phyloP scores from a whole-genome alignment of 2,329 filamentous ascomycete species.

The Aspergillus texensis region DNA sequence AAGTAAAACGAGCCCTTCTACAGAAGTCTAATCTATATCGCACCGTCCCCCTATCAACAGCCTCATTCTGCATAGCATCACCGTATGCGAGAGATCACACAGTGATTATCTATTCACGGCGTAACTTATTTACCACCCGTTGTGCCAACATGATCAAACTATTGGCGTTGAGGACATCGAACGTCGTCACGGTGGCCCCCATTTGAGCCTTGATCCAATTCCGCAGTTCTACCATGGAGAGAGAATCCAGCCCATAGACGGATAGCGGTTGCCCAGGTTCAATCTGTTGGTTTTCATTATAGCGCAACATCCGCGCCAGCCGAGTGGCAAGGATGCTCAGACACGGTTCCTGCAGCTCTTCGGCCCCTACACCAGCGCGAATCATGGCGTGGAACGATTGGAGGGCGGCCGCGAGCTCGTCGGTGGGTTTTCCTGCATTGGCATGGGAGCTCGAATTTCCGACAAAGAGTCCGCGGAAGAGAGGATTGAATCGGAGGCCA shows the following conservation, averaged over 20 bases:
- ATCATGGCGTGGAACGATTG: conserved; percentile 2
- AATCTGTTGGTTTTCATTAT: conserved; percentile 8
- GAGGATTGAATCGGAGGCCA: conserved; percentile 7
- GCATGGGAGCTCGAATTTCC: neutral
- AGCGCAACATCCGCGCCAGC: conserved; percentile 12
- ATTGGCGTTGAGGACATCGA: conserved; percentile 12
- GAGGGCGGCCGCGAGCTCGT: conserved; percentile 1
- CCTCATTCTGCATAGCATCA: too few species aligned
- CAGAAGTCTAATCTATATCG: too few species aligned
- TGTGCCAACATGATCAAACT: conserved; percentile 12
- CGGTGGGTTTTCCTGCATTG: neutral
- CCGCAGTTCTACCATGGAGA: conserved; percentile 15
- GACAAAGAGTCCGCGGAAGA: conserved; percentile 8
- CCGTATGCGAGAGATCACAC: too few species aligned
- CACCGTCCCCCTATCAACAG: too few species aligned
- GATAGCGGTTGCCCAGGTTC: conserved; percentile 12
- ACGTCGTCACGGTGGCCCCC: conserved; percentile 10
- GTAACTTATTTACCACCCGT: conserved; percentile 5
- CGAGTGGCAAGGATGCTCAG: conserved; percentile 5
- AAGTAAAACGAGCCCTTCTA: too few species aligned
- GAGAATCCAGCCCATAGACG: conserved; percentile 15
- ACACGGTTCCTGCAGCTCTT: neutral
- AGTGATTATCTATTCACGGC: neutral
- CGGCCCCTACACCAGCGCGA: neutral
- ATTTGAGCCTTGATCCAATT: conserved; percentile 14